These are phyloP conservation scores for Articulospora tetracladia DNA, from an alignment of 495 filamentous ascomycete species.

Conservation along the genomic window DNA sequence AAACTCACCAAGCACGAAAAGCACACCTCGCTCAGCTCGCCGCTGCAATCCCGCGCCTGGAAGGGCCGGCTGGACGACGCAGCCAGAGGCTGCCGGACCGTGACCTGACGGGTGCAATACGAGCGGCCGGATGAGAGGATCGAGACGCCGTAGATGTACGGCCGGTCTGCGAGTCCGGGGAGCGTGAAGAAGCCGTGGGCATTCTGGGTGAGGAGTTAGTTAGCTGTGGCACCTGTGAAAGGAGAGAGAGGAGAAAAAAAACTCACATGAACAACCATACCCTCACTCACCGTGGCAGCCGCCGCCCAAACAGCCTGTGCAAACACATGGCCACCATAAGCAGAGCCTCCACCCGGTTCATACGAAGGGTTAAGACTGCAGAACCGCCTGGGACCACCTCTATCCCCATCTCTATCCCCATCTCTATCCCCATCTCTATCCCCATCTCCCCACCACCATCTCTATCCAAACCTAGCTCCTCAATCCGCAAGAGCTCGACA, in stretches of 20 bases:
- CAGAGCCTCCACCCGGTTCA: conserved; percentile 21
- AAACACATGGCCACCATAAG: conserved; percentile 67
- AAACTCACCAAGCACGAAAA: conserved; percentile 63
- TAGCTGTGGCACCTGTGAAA: background rate
- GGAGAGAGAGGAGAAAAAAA: conserved; percentile 2
- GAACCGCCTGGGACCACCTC: background rate
- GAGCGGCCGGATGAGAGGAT: conserved; percentile 50
- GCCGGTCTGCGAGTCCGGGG: conserved; percentile 44
- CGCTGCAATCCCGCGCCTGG: conserved; percentile 30
- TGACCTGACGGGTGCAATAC: conserved; percentile 59
- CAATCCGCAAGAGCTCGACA: background rate
- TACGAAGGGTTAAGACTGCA: background rate
- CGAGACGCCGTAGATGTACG: conserved; percentile 57
- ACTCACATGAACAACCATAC: conserved; percentile 59
- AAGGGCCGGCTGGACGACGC: conserved; percentile 27
- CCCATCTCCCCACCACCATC: background rate
- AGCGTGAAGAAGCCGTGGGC: conserved; percentile 68
- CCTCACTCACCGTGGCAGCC: conserved; percentile 46
- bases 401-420: background rate
- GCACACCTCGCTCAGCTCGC: conserved; percentile 42
- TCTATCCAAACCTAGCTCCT: background rate
- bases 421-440: background rate
- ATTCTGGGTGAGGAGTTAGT: conserved; percentile 39
- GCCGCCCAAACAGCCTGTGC: conserved; percentile 61
- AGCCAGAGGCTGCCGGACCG: conserved; percentile 42